These are phyloP conservation scores for Zoysia japonica DNA, from an alignment of 176 grass and related monocot genomes.

Conservation along the genomic window DNA sequence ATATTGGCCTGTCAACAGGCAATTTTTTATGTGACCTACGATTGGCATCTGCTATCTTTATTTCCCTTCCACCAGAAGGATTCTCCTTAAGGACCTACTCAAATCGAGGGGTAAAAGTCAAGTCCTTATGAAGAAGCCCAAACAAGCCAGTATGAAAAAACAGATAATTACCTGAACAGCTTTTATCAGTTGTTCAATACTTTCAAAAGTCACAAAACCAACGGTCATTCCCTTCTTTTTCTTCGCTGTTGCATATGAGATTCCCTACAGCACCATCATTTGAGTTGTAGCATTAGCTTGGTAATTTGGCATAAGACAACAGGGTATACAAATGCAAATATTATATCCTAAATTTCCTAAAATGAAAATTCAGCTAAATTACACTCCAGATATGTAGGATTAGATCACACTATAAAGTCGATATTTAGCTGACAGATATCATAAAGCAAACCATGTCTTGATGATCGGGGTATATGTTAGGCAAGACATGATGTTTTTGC, in stretches of 20 bases:
- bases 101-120: neutral
- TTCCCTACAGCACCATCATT: constrained; percentile 52
- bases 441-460: neutral
- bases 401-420: neutral
- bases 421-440: neutral
- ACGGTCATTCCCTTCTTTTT: constrained; percentile 97
- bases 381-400: neutral
- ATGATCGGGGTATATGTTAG: neutral
- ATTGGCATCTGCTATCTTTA: constrained; percentile 89
- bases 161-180: constrained; percentile 66
- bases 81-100: constrained; percentile 69
- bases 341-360: neutral
- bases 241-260: constrained; percentile 65
- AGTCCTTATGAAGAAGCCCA: neutral
- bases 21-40: constrained; percentile 63
- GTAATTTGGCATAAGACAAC: neutral
- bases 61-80: constrained; percentile 64
- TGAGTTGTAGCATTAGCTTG: constrained; percentile 4
- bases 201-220: constrained; percentile 85
- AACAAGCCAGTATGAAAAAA: neutral
- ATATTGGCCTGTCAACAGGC: constrained; percentile 19
- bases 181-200: constrained; percentile 56
- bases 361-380: neutral
- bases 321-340: neutral
- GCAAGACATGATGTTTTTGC: neutral